Evolutionary conservation across 2,329 filamentous ascomycete genomes (phyloP), one percentile per base, ranked within the genome.

Genomic region (Alternaria arbusti): DNA sequence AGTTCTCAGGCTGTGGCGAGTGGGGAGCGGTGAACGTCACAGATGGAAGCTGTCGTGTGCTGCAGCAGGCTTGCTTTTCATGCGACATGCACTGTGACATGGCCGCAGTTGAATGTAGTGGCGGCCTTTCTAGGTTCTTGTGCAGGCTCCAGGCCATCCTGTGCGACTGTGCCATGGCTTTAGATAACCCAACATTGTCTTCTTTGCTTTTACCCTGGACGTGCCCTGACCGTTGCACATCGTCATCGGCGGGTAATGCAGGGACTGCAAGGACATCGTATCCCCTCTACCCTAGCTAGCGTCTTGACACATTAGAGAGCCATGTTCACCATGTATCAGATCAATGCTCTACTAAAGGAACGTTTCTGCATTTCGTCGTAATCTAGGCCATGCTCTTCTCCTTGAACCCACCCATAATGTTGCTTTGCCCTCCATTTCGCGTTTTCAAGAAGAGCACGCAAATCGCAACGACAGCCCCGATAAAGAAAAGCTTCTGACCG

Each of bases 401-500:
- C 64, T 79, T 79, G 55, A 67, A 61, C 36, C 67, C 64, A 47
- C 67, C 68, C 47, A 59, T 56, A 28, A 64, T 62, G 10, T 28
- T 45, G 30, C 59, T 63, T 46, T 59, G 65, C 32, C 67, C 67
- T 45, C 72, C 73, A 52, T 65, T 65, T 47, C 79, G 75, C 49
- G 77, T 79, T 65, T 74, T 79, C 61, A 83, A 58, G 66, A 82
- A 83, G 51, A 81, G 65, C 52, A 74, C 73, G 59, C 82, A 83
- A 50, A 80, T 73, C 40, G 75, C 79, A 60, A 84, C 72, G 60
- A 86, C 79, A 47, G 80, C 76, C 26, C 75, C 81, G 52, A 84
- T 65, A 64, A 84, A 75, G 63, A 83, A 79, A 36, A 85, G 59
- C 79, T 86, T 86, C 66, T 81, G 78, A 36, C 76, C 69, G 62